Base-by-base conservation (phyloP, 2,329 filamentous ascomycete genomes). In the Fusarium multiceps region DNA sequence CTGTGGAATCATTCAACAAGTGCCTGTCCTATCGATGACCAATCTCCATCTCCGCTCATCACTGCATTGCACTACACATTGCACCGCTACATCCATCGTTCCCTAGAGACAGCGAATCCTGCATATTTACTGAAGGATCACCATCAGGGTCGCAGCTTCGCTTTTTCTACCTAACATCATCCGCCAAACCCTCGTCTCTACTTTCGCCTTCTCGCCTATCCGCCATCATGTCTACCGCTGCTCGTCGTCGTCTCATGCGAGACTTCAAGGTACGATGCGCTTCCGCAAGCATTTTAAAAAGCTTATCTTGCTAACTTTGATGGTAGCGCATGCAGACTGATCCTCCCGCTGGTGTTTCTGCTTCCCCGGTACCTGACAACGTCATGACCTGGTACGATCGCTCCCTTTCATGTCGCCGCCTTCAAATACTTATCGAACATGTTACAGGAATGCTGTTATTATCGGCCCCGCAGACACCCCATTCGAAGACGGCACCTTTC, bases 401-500 rank as follows among this genome's bases (percentile, higher is more conserved):
- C 54, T 69, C 68, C 43, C 32, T 47, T 67, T 53, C 18, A 60
- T 30, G 27, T 51, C 18, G 46, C 25, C 41, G 41, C 28, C 16
- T 8, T 18, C 32, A 41, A 60, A 66, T 64, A 67, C 71, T 77
- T 28, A 76, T 69, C 45, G 14, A 27, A 32, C 37, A 42, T 47
- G 55, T 65, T 63, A 49, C 74, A 98, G 95, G 95, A 99, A 99
- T 79, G 95, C 95, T 58, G 95, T 98, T 69, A 99, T 99, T 68
- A 98, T 99, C 75, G 95, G 95, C 12, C 95, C 95, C 41, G 93
- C 93, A 64, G 96, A 99, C 77, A 99, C 96, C 2, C 95, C 96
- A 2, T 99, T 98, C 77, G 96, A 99, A 82, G 96, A 99, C 80
- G 96, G 96, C 68, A 99, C 96, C 23, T 99, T 99, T 80, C 88